Evolutionary conservation across 768 basidiomycete species (phyloP), one percentile per base, ranked within the genome.

Genomic region (Gloeostereum incarnatum): DNA sequence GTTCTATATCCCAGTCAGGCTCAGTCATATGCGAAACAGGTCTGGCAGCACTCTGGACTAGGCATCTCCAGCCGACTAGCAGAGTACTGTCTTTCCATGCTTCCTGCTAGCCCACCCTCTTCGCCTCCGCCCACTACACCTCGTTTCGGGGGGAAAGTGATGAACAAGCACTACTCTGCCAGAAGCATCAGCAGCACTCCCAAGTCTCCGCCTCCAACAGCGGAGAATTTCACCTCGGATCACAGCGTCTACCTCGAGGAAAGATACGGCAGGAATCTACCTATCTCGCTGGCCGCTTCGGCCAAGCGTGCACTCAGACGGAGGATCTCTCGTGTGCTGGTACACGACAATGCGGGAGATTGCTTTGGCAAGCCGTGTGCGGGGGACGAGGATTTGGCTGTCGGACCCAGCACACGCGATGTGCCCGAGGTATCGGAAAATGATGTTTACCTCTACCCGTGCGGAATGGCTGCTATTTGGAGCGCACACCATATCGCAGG

Each of bases 391-490:
- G 65, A 71, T 39, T 54, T 66, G 2, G 57, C 62, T 20, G 52
- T 78, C 1, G 80, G 79, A 2, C 78, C 76, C 3, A 84, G 81
- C 45, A 72, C 68, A 21, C 66, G 87, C 42, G 82, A 83, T 14
- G 78, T 84, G 5, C 60, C 65, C 41, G 70, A 72, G 14, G 72
- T 94, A 13, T 70, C 74, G 2, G 90, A 94, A 54, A 70, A 83
- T 26, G 94, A 97, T 45, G 94, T 98, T 0, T 97, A 74, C 56
- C 65, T 99, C 18, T 92, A 71, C 50, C 73, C 89, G 1, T 75
- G 79, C 0, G 94, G 94, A 1, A 98, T 99, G 94, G 62, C 81
- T 23, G 92, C 94, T 1, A 94, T 99, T 36, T 99, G 88, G 86
- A 82, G 71, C 51, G 80, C 91, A 0, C 91, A 96, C 52, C 73